These are phyloP conservation scores for Fusarium denticulatum DNA, from an alignment of 2,329 filamentous ascomycete genomes.

Conservation along the genomic window DNA sequence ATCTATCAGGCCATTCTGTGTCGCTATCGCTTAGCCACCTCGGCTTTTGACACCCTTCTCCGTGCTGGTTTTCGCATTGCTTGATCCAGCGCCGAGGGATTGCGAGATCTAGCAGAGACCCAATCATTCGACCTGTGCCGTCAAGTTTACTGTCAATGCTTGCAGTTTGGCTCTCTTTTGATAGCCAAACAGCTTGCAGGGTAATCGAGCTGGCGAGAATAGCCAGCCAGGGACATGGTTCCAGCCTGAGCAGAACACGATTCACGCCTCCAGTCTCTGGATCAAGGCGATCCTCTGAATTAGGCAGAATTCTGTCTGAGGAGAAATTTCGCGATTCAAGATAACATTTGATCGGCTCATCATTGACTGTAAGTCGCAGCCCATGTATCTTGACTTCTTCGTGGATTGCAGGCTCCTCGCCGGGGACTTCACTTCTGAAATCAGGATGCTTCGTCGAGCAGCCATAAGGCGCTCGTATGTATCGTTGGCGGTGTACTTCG, in stretches of 20 bases:
- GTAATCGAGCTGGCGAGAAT: neutral
- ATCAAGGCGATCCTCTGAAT: too few relatives aligned
- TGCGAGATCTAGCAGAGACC: neutral
- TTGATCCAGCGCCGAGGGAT: neutral
- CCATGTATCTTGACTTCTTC: slow-evolving; percentile 4
- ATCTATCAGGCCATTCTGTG: neutral
- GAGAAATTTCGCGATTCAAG: neutral
- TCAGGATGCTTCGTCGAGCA: neutral
- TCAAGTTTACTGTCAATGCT: rapidly evolving
- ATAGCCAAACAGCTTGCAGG: slow-evolving; percentile 4
- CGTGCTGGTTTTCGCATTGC: slow-evolving; percentile 15
- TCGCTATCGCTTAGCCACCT: slow-evolving; percentile 5
- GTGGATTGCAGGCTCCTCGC: neutral
- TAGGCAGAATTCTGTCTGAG: too few relatives aligned
- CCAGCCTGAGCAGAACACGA: neutral
- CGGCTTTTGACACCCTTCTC: neutral
- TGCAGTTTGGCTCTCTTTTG: neutral
- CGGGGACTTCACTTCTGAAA: neutral
- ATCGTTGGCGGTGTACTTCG: slow-evolving; percentile 2
- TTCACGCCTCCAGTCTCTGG: neutral
- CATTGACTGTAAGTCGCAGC: neutral
- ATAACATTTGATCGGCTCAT: neutral
- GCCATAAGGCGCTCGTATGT: neutral
- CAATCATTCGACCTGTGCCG: neutral
- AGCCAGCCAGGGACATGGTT: neutral